Base-by-base conservation (phyloP, 129 eudicot species). In the Centrapalus pauciflorus region DNA sequence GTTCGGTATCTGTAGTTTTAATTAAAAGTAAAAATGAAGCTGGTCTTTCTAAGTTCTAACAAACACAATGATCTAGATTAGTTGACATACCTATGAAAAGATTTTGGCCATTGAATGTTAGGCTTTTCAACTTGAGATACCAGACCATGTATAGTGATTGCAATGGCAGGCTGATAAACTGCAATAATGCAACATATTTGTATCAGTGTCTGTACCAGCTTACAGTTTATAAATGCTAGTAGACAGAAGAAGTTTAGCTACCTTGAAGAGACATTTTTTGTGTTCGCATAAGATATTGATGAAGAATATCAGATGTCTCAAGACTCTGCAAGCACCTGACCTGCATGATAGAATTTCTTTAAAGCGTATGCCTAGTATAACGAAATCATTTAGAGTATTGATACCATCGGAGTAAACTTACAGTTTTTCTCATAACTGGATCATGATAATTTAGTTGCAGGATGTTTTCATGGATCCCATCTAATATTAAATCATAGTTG, bases 81-180 rank as follows among this genome's bases (percentile, higher is more conserved):
- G 32, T 19, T 60, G 17, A 57, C 60, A 55, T 70, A 93, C 99
- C 96, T 84, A 35, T 93, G 95, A 64, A 82, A 89, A 59, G 99
- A 80, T 74, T 87, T 93, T 54, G 99, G 99, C 99, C 99, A 93
- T 71, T 89, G 92, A 71, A 93, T 84, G 74, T 78, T 80, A 71
- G 88, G 90, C 75, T 66, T 86, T 74, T 84, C 96, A 60, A 77
- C 81, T 80, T 86, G 96, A 66, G 96, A 84, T 52, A 93, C 71
- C 77, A 82, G 57, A 66, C 77, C 67, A 72, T 84, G 99, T 66
- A 93, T 80, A 40, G 77, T 35, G 51, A 93, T 80, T 56, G 84
- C 89, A 51, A 82, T 61, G 8, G 87, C 82, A 20, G 99, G 87
- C 73, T 83, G 93, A 82, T 93, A 89, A 61, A 59, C 99, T 93